Base-by-base conservation (phyloP, 768 basidiomycete genomes). In the Lepiota brunneoincarnata region DNA sequence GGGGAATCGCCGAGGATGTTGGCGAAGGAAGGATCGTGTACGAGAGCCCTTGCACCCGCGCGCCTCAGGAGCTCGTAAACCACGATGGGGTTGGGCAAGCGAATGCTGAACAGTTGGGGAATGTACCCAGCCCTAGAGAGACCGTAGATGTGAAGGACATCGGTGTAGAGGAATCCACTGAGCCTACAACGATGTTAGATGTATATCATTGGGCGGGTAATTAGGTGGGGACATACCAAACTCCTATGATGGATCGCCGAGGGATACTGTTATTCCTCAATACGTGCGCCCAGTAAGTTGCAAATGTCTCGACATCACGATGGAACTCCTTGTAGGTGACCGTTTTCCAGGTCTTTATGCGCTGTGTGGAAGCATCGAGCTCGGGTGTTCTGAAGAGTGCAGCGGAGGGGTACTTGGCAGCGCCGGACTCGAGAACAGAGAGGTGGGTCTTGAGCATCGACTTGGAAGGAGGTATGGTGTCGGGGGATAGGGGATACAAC, bases 31-130 rank as follows among this genome's bases (percentile, higher is more conserved):
- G 79, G 60, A 54, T 89, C 86, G 63, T 79, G 80, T 57, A 91
- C 73, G 51, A 91, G 75, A 23, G 84, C 86, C 59, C 75, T 73
- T 43, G 88, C 84, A 38, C 76, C 68, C 45, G 86, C 83, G 64
- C 72, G 80, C n/a, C 66, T 69, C 44, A 91, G 75, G 18, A 91
- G 75, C 60, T 91, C 87, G 59, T 81, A 81, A 63, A 91, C 77
- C 38, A 91, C 82, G 26, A 73, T 73, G 39, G 87, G 83, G 59
- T 83, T 89, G 17, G 89, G 86, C 24, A 91, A 78, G n/a, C 86
- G 80, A 57, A 90, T 71, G 64, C 86, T 87, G 74, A 91, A 88
- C 14, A 91, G 68, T 58, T 91, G 89, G 0, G 89, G 89, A 57
- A 89, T 71, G 66, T 84, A 91, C 4, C 88, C 88, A 5, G 89